These are phyloP conservation scores for Kitagawia praeruptora DNA, from an alignment of 129 eudicot genomes.

Conservation along the genomic window DNA sequence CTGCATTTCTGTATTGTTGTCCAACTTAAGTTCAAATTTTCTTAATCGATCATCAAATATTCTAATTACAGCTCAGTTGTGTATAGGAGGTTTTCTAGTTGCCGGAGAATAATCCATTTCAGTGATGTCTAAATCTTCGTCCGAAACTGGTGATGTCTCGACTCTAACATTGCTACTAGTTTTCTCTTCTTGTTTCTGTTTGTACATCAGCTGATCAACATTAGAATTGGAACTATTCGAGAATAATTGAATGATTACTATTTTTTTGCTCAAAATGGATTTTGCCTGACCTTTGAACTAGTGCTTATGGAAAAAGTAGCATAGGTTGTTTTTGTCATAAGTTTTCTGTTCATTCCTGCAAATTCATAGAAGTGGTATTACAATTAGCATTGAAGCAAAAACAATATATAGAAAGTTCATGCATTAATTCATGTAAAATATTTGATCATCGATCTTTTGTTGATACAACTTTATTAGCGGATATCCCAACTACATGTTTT, in stretches of 20 bases:
- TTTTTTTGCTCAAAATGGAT: not conserved
- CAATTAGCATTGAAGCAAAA: not conserved
- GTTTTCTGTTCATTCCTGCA: conserved; percentile 60
- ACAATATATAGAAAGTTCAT: not conserved
- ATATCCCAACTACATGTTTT: not conserved
- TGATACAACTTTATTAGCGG: not conserved
- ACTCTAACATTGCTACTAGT: not conserved
- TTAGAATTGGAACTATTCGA: not conserved
- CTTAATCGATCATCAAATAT: not conserved
- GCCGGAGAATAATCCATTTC: conserved; percentile 78
- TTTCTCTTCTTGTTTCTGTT: not conserved
- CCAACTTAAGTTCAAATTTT: not conserved
- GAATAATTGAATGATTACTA: no score
- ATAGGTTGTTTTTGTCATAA: conserved; percentile 19
- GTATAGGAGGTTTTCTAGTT: conserved; percentile 68
- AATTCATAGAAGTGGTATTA: not conserved
- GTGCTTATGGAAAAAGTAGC: conserved; percentile 18
- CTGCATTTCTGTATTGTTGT: conserved; percentile 29
- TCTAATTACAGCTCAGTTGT: conserved; percentile 33
- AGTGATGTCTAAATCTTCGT: conserved; percentile 35
- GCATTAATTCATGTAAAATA: not conserved
- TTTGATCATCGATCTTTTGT: not conserved
- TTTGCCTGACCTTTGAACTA: conserved; percentile 27
- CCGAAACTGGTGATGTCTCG: conserved; percentile 13
- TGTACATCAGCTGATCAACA: not conserved